Evolutionary conservation across 2,329 filamentous ascomycete species (phyloP).

Genomic region (Byssothecium circinans): DNA sequence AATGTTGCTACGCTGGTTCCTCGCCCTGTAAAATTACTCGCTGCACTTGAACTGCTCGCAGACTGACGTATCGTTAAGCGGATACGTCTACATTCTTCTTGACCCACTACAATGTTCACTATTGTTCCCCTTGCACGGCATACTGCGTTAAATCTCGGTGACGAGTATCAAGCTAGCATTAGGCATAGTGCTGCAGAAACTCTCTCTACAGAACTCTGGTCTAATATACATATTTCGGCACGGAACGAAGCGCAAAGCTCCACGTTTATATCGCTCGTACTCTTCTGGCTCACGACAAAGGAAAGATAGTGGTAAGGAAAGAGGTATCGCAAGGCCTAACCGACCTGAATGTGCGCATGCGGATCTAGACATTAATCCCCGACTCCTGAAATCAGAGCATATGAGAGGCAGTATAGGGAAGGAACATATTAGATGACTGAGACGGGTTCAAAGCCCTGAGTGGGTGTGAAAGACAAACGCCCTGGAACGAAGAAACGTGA

Average conservation of each 20-base stretch:
- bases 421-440: not conserved
- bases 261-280: not conserved
- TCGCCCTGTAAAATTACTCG: no score
- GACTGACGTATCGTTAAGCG: not conserved
- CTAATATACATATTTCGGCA: no score
- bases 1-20: no score
- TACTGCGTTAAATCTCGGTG: not conserved
- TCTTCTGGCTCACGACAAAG: no score
- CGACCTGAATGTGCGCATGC: not conserved
- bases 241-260: not conserved
- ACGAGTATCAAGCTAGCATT: not conserved
- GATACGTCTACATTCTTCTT: not conserved
- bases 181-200: not conserved
- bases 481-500: constrained; percentile 1
- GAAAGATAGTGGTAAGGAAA: not conserved
- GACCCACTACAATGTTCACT: not conserved
- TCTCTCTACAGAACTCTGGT: not conserved
- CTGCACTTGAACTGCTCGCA: no score
- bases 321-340: not conserved
- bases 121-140: not conserved
- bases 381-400: not conserved
- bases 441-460: not conserved
- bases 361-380: not conserved
- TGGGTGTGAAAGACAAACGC: not conserved
- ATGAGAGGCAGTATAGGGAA: not conserved